Conservation (phyloP, 257 asterid species). For the Ligustrum vulgare region DNA sequence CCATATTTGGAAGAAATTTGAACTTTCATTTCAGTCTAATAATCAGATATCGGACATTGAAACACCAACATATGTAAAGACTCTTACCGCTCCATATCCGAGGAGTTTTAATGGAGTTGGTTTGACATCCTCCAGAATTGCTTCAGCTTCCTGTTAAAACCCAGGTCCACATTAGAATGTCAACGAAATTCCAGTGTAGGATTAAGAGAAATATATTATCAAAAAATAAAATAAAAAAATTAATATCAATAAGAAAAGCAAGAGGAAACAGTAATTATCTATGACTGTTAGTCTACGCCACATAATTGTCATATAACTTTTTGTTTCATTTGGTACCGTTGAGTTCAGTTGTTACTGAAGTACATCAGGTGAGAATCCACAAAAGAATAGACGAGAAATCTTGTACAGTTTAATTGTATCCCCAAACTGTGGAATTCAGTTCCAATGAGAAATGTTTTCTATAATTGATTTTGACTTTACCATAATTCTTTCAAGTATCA, state of each 20-base stretch:
- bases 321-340: neutral
- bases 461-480: neutral
- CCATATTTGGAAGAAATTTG: neutral
- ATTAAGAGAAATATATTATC: neutral
- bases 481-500: neutral
- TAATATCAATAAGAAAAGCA: neutral
- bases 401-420: neutral
- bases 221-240: neutral
- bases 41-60: neutral
- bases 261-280: neutral
- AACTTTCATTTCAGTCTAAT: neutral
- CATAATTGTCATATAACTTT: neutral
- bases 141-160: constrained; percentile 77
- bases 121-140: constrained; percentile 77
- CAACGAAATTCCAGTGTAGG: neutral
- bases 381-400: neutral
- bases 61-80: constrained; percentile 8
- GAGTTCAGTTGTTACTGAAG: neutral
- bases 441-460: neutral
- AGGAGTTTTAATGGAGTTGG: constrained; percentile 70
- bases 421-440: neutral
- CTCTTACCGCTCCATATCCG: constrained; percentile 65
- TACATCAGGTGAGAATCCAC: neutral
- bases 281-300: neutral
- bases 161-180: constrained; percentile 21